Evolutionary conservation across 2,329 filamentous ascomycete genomes (phyloP), one percentile per base, ranked within the genome.

Genomic region (Scytalidium lignicola): DNA sequence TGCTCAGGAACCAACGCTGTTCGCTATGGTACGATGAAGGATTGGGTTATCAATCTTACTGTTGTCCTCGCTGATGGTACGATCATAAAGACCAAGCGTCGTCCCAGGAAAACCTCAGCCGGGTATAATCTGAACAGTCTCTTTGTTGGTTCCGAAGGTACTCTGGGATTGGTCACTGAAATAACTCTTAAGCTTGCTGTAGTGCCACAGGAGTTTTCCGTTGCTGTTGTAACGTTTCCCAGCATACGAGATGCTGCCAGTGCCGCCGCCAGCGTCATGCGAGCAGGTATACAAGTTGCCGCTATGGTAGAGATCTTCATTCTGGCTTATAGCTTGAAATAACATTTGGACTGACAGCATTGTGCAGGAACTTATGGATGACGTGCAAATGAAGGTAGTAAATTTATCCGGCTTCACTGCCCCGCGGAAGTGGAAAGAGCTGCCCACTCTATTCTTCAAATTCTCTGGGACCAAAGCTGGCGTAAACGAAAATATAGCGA

Each of bases 1-100:
- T 84, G 81, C 62, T 85, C 82, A 12, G 88, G 88, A 2, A 92
- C 88, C 0, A 91, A 90, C 60, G 86, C 86, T 2, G 86, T 90
- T 39, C 78, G 82, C 56, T 92, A 92, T 61, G 88, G 88, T 6
- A 91, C 88, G 0, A 92, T 92, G 88, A 90, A 88, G 63, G 88
- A 92, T 60, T 91, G 87, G 86, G 86, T 92, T 21, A 82, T 92
- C 61, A 90, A 90, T 60, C 68, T 92, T 50, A 92, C 88, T 0
- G 85, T 91, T 1, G 88, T 92, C 1, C 76, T 92, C 22, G 83
- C 88, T 9, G 87, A 92, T 59, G 88, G 88, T 1, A 85, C 80
- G 0, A 70, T 92, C 20, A 86, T 92, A 70, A 92, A 91, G 71
- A 92, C 88, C 0, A 77, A 86, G 48, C 76, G 82, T 42, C 73